Conservation (phyloP, 2,329 filamentous ascomycete species). For the Ciborinia camelliae region DNA sequence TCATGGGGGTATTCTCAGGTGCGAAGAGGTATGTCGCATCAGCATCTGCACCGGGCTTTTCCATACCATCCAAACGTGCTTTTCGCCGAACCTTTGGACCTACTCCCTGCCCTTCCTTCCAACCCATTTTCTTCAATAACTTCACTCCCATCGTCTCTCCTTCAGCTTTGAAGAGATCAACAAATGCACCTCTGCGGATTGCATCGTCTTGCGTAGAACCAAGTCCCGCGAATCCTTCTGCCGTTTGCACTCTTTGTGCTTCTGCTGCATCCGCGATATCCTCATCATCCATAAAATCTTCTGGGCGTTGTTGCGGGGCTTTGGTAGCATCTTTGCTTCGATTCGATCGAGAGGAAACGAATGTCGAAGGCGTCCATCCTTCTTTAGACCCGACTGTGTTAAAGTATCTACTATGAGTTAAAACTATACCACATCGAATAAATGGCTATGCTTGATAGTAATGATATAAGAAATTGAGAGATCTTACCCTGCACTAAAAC, state of each 20-base stretch:
- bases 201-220: conserved; percentile 61
- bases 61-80: conserved; percentile 60
- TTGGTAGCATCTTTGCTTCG: conserved; percentile 66
- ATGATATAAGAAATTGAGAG: conserved; percentile 19
- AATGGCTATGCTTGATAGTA: background rate
- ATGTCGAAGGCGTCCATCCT: conserved; percentile 90
- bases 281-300: conserved; percentile 98
- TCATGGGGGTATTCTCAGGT: conserved; percentile 72
- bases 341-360: conserved; percentile 82
- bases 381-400: conserved; percentile 98
- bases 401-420: conserved; percentile 66
- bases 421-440: conserved; percentile 23
- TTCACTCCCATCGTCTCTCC: conserved; percentile 86
- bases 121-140: conserved; percentile 88
- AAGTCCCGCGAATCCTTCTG: conserved; percentile 70
- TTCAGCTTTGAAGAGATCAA: conserved; percentile 67
- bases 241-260: conserved; percentile 68
- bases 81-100: conserved; percentile 78
- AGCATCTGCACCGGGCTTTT: conserved; percentile 36
- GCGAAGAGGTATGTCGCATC: conserved; percentile 69
- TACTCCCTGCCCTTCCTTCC: conserved; percentile 90
- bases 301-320: conserved; percentile 57
- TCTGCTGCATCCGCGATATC: conserved; percentile 86
- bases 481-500: conserved; percentile 88
- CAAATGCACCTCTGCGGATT: conserved; percentile 50